Percentiles rank a stretch among this genome's conserved stretches.
phyloP scores from a whole-genome alignment of 805 yeast genomes.

The Ogataea dorogensis region DNA sequence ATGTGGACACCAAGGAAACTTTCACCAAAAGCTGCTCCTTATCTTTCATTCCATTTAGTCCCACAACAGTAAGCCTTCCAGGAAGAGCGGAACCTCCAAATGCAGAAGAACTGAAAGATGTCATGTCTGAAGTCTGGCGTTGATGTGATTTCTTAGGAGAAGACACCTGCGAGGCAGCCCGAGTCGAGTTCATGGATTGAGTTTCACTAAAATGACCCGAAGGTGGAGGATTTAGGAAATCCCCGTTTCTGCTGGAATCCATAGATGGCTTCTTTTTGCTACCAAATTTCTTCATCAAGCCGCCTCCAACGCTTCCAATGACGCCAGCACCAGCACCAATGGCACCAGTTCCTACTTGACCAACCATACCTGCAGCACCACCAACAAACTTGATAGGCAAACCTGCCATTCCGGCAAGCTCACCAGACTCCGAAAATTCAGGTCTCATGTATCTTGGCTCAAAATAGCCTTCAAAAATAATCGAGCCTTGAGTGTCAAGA shows the following conservation, averaged over 20 bases:
- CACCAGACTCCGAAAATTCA: conserved; percentile 45
- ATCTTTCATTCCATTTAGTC: conserved; percentile 25
- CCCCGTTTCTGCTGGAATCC: conserved; percentile 16
- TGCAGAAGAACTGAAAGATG: conserved; percentile 38
- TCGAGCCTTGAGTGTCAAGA: conserved; percentile 63
- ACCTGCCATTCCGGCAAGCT: conserved; percentile 43
- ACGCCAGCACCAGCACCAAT: conserved; percentile 31
- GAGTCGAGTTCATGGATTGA: conserved; percentile 39
- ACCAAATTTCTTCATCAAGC: conserved; percentile 22
- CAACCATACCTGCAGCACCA: conserved; percentile 44
- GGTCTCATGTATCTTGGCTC: conserved; percentile 69
- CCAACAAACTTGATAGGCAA: conserved; percentile 26
- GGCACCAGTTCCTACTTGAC: conserved; percentile 38
- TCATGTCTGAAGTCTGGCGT: conserved; percentile 31
- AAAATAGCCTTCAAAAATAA: conserved; percentile 55
- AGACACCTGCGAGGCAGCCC: conserved; percentile 17
- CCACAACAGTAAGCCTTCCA: conserved; percentile 54
- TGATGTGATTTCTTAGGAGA: conserved; percentile 16
- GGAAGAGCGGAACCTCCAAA: conserved; percentile 42
- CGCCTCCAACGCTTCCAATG: conserved; percentile 40
- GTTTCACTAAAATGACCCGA: conserved; percentile 33
- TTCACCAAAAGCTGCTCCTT: conserved; percentile 47
- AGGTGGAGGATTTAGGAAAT: conserved; percentile 22
- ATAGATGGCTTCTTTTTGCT: conserved; percentile 20
- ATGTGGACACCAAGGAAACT: conserved; percentile 40